These are phyloP conservation scores for Stylosanthes scabra DNA, from an alignment of 331 rosid species.

Conservation along the genomic window DNA sequence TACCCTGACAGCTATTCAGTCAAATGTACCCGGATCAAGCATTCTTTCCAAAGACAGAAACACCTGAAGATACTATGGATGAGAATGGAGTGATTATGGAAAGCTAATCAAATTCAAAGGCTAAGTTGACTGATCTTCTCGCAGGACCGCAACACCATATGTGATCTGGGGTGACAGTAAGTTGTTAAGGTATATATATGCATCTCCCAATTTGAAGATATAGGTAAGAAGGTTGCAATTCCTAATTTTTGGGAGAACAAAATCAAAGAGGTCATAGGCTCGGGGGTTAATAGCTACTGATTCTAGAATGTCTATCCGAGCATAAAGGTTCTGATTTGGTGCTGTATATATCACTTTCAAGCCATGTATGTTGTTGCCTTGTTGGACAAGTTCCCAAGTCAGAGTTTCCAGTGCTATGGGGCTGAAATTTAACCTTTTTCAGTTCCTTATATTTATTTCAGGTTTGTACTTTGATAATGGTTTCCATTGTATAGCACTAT, in stretches of 20 bases:
- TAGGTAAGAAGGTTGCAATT: conserved; percentile 1
- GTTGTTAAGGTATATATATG: conserved; percentile 21
- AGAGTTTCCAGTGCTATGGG: conserved; percentile 16
- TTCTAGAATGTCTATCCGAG: conserved; percentile 1
- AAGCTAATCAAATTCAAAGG: conserved; percentile 43
- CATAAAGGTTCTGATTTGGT: conserved; percentile 26
- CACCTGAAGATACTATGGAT: conserved; percentile 51
- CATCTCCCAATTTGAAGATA: conserved; percentile 9
- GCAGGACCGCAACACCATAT: conserved; percentile 10
- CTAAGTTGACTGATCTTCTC: conserved; percentile 23
- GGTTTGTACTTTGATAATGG: conserved; percentile 28
- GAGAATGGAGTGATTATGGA: conserved; percentile 50
- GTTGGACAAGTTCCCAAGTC: conserved; percentile 4
- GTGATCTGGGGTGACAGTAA: conserved; percentile 20
- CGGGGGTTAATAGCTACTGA: neutral
- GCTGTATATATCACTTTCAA: conserved; percentile 9
- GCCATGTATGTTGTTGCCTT: conserved; percentile 10
- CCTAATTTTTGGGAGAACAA: neutral
- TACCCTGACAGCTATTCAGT: conserved; percentile 62
- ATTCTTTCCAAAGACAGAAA: conserved; percentile 65
- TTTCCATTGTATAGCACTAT: neutral
- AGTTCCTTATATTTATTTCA: conserved; percentile 21
- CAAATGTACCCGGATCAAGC: conserved; percentile 78
- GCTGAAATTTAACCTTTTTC: neutral
- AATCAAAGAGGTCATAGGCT: conserved; percentile 3